Evolutionary conservation across 768 basidiomycete species (phyloP).

Genomic region (Pholiota conissans): DNA sequence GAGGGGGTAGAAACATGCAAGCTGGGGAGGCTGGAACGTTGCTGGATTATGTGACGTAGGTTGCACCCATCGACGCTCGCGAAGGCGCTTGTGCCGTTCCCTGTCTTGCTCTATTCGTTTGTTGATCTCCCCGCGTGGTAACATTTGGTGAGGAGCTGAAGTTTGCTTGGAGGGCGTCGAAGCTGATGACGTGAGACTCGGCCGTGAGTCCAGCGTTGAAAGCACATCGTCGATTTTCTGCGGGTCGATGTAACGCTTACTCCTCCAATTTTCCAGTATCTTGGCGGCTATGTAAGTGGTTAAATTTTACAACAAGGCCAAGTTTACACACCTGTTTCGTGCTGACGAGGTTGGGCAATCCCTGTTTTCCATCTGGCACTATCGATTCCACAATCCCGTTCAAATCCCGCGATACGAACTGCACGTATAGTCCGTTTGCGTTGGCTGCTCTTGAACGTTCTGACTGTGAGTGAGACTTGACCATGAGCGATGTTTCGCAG

Average conservation of each 20-base stretch:
- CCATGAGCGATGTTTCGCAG: slow-evolving; percentile 74
- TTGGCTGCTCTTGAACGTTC: slow-evolving; percentile 34
- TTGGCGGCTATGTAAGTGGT: slow-evolving; percentile 24
- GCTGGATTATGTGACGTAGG: slow-evolving; percentile 57
- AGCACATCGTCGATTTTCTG: slow-evolving; percentile 75
- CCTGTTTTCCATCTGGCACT: slow-evolving; percentile 88
- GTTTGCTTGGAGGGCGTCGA: slow-evolving; percentile 19
- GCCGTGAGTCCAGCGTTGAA: slow-evolving; percentile 49
- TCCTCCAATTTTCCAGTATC: slow-evolving; percentile 93
- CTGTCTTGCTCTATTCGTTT: slow-evolving; percentile 91
- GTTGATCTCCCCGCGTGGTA: slow-evolving; percentile 70
- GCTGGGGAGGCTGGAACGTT: slow-evolving; percentile 39
- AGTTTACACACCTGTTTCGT: slow-evolving; percentile 79
- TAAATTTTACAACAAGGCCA: no score
- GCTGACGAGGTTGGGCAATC: slow-evolving; percentile 83
- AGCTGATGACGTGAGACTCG: slow-evolving; percentile 16
- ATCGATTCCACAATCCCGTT: slow-evolving; percentile 76
- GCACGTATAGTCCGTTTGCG: slow-evolving; percentile 63
- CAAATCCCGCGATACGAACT: slow-evolving; percentile 78
- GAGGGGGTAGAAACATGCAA: slow-evolving; percentile 63
- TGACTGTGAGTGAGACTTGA: slow-evolving; percentile 55
- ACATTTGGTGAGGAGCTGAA: slow-evolving; percentile 26
- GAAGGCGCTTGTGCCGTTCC: slow-evolving; percentile 87
- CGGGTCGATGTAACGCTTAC: slow-evolving; percentile 80
- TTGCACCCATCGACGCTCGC: slow-evolving; percentile 92